A percentile compares a stretch with the other conserved stretches of the same genome.
Conservation (phyloP, 495 filamentous ascomycete genomes). For the Neurospora sp. region DNA sequence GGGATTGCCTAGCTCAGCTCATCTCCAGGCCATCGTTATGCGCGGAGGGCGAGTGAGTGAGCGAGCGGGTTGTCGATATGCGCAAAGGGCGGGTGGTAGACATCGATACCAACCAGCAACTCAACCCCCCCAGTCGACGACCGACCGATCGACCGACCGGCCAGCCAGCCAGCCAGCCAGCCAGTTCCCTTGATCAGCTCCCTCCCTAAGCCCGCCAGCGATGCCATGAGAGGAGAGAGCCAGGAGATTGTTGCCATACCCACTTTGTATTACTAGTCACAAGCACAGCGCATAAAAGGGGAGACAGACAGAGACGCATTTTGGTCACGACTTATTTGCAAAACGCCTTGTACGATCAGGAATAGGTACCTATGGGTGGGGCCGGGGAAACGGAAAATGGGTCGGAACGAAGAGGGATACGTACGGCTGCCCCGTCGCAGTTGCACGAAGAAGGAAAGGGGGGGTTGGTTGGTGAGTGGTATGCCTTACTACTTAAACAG, state of each 20-base stretch:
- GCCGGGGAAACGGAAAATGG: neutral
- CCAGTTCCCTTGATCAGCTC: neutral
- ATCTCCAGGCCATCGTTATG: neutral
- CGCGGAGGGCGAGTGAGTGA: neutral
- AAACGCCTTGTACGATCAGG: neutral
- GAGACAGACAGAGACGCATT: neutral
- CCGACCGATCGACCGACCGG: neutral
- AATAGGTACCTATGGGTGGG: neutral
- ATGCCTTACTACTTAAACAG: neutral
- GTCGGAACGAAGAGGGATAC: neutral
- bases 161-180: neutral
- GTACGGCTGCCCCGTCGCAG: too few species aligned
- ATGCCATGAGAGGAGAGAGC: neutral
- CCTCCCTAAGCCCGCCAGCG: neutral
- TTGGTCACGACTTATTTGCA: neutral
- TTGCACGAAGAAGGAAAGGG: too few species aligned
- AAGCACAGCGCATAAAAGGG: neutral
- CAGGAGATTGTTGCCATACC: neutral
- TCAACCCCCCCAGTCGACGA: neutral
- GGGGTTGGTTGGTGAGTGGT: neutral
- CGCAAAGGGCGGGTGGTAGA: neutral
- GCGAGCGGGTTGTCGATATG: neutral
- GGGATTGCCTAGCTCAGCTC: neutral
- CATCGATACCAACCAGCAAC: neutral
- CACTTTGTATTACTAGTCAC: neutral